Percentiles rank a stretch among this genome's conserved stretches.
Conservation (phyloP, 306 rosid species). For the Vigna trinervia region DNA sequence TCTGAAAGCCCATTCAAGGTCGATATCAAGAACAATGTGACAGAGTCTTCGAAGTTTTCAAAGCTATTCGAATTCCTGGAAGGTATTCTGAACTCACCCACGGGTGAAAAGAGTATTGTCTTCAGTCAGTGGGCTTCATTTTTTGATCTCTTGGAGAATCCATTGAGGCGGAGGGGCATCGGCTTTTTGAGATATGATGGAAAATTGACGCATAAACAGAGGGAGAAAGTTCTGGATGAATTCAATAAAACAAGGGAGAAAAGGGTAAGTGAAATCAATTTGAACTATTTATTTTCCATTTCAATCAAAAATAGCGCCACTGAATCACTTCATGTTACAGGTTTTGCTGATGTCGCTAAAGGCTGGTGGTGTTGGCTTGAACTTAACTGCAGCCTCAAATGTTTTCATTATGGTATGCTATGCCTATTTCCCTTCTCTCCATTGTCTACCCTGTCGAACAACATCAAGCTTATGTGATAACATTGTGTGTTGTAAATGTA, state of each 20-base stretch:
- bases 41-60: constrained; percentile 78
- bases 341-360: constrained; percentile 77
- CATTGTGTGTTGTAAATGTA: constrained; percentile 36
- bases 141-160: constrained; percentile 77
- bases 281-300: neutral
- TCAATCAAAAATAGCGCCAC: neutral
- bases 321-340: constrained; percentile 47
- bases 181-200: constrained; percentile 78
- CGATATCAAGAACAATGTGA: constrained; percentile 74
- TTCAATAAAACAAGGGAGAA: constrained; percentile 61
- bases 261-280: constrained; percentile 57
- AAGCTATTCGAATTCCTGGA: constrained; percentile 73
- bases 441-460: neutral
- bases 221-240: constrained; percentile 74
- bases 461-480: constrained; percentile 11
- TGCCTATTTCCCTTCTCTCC: neutral
- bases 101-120: constrained; percentile 75
- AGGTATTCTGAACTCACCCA: constrained; percentile 38
- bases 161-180: constrained; percentile 64
- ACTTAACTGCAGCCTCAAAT: constrained; percentile 86
- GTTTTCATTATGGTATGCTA: constrained; percentile 75
- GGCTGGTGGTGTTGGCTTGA: constrained; percentile 97
- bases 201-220: constrained; percentile 65
- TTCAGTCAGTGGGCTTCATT: constrained; percentile 91
- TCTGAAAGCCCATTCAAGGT: constrained; percentile 67